phyloP scores from a whole-genome alignment of 2,329 filamentous ascomycete species.

The Coniochaeta sp. region DNA sequence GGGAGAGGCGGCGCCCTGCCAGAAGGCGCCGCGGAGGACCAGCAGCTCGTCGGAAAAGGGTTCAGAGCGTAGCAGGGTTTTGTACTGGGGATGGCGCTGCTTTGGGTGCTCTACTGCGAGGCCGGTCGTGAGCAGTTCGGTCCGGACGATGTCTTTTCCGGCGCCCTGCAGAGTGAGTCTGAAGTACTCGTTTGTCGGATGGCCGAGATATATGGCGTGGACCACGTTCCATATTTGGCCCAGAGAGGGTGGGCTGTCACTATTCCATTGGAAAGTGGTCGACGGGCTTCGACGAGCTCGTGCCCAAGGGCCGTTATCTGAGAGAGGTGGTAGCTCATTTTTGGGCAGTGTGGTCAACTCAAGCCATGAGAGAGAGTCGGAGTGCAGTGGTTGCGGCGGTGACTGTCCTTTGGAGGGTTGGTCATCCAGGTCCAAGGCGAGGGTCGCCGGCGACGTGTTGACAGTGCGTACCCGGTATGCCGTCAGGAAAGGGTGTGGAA shows the following conservation, averaged over 20 bases:
- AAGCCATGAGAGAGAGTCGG: conserved; percentile 26
- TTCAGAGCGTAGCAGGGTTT: conserved; percentile 4
- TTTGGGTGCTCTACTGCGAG: conserved; percentile 21
- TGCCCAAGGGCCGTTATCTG: conserved; percentile 29
- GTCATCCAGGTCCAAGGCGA: conserved; percentile 24
- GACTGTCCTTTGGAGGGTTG: conserved; percentile 22
- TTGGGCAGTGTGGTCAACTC: conserved; percentile 21
- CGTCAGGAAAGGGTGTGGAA: conserved; percentile 38
- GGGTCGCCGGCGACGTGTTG: conserved; percentile 13
- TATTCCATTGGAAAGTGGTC: conserved; percentile 31
- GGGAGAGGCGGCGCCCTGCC: conserved; percentile 13
- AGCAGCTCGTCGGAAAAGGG: conserved; percentile 32
- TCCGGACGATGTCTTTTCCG: conserved; percentile 23
- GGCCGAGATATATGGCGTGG: conserved; percentile 34
- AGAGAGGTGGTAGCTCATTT: conserved; percentile 15
- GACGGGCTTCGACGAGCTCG: conserved; percentile 34
- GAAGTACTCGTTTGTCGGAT: conserved; percentile 35
- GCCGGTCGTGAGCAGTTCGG: neutral
- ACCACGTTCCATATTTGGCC: conserved; percentile 38
- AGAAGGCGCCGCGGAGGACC: conserved; percentile 34
- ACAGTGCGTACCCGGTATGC: conserved; percentile 28
- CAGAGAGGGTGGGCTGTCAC: conserved; percentile 26
- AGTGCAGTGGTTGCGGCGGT: conserved; percentile 28
- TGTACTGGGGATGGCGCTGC: conserved; percentile 20
- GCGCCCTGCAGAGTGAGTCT: conserved; percentile 30